These are phyloP conservation scores for Clathrospora elynae DNA, from an alignment of 2,329 filamentous ascomycete genomes.

Conservation along the genomic window DNA sequence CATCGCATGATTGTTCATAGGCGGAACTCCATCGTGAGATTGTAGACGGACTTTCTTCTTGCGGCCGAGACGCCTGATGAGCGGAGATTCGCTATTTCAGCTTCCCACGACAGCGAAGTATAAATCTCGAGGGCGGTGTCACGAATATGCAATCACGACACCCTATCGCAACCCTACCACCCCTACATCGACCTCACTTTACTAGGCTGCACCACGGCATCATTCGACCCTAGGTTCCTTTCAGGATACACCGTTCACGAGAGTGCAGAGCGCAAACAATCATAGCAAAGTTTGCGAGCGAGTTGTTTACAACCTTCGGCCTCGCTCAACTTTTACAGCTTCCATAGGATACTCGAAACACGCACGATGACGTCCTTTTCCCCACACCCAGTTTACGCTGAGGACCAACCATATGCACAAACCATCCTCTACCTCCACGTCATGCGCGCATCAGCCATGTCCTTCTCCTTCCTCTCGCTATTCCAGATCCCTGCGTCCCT, in stretches of 20 bases:
- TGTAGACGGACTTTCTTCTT: too few species aligned
- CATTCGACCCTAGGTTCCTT: too few species aligned
- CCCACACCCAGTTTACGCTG: conserved; percentile 63
- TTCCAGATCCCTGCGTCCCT: conserved; percentile 44
- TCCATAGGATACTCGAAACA: not conserved
- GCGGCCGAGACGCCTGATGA: too few species aligned
- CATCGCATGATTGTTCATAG: too few species aligned
- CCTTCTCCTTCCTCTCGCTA: conserved; percentile 57
- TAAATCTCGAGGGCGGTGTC: too few species aligned
- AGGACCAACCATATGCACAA: conserved; percentile 63
- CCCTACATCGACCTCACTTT: too few species aligned
- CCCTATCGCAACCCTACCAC: too few species aligned
- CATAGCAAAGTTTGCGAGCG: not conserved
- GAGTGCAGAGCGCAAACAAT: not conserved
- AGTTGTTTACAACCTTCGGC: not conserved
- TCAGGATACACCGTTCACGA: not conserved
- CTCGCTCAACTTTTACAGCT: not conserved
- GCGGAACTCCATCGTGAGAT: too few species aligned
- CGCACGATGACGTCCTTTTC: conserved; percentile 59
- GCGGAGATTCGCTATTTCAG: too few species aligned
- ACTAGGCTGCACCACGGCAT: too few species aligned
- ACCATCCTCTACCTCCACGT: conserved; percentile 66
- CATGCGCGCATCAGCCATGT: conserved; percentile 60
- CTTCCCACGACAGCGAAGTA: too few species aligned
- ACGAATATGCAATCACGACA: too few species aligned